These are phyloP conservation scores for Xylariales sp. DNA, from an alignment of 2,329 filamentous ascomycete genomes.

Conservation along the genomic window DNA sequence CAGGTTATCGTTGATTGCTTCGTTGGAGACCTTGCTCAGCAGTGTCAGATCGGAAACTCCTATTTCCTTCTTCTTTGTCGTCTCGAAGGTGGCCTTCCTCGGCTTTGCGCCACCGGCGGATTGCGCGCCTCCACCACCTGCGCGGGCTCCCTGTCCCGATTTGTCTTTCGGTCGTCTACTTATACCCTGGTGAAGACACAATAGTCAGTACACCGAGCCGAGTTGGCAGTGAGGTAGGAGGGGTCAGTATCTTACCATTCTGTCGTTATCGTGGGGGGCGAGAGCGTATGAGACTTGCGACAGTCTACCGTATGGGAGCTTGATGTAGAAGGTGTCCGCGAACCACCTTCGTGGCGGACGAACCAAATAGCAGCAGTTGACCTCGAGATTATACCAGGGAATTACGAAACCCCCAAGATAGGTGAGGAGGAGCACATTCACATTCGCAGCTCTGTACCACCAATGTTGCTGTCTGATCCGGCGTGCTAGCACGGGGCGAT, in stretches of 20 bases:
- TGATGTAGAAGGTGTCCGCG: too few species aligned
- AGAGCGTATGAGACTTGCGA: too few species aligned
- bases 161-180: conserved; percentile 46
- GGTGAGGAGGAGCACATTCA: too few species aligned
- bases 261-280: too few species aligned
- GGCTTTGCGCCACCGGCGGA: conserved; percentile 55
- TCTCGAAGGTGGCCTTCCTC: conserved; percentile 94
- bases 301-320: too few species aligned
- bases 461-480: neutral
- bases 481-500: neutral
- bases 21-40: conserved; percentile 97
- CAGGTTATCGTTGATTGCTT: conserved; percentile 98
- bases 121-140: conserved; percentile 33
- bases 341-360: too few species aligned
- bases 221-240: too few species aligned
- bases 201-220: too few species aligned
- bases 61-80: conserved; percentile 97
- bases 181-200: conserved; percentile 34
- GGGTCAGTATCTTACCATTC: too few species aligned
- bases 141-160: conserved; percentile 35
- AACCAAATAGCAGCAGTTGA: too few species aligned
- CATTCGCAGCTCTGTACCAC: neutral
- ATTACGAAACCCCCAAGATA: too few species aligned
- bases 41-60: conserved; percentile 96
- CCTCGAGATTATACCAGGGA: too few species aligned